Evolutionary conservation across 805 yeast genomes (phyloP).

Genomic region (Saturnispora galanensis): DNA sequence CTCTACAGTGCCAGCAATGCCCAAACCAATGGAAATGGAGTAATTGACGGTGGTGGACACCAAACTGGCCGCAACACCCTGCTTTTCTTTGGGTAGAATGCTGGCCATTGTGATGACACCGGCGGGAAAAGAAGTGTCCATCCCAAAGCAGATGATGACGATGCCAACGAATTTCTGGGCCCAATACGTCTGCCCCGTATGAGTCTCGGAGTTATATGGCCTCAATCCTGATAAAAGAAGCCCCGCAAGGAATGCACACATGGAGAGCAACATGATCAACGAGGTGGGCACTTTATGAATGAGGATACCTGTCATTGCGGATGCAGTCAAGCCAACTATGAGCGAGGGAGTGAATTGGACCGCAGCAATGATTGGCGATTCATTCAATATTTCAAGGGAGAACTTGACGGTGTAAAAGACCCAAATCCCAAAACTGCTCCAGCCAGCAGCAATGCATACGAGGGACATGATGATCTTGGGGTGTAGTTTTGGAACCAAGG

Average conservation of each 20-base stretch:
- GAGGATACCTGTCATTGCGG: conserved; percentile 39
- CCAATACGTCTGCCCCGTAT: conserved; percentile 42
- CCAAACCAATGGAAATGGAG: conserved; percentile 60
- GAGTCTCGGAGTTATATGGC: conserved; percentile 32
- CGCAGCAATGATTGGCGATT: conserved; percentile 37
- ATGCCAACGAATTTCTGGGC: conserved; percentile 45
- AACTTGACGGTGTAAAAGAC: conserved; percentile 52
- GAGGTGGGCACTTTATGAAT: conserved; percentile 41
- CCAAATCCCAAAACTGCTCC: conserved; percentile 76
- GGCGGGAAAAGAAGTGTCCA: conserved; percentile 74
- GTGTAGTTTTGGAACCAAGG: conserved; percentile 33
- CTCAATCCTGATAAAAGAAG: conserved; percentile 41
- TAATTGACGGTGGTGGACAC: conserved; percentile 64
- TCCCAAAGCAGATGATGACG: conserved; percentile 55
- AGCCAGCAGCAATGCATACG: conserved; percentile 46
- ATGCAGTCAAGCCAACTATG: conserved; percentile 47
- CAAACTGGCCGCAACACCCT: conserved; percentile 72
- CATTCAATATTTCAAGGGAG: conserved; percentile 38
- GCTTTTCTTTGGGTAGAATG: conserved; percentile 49
- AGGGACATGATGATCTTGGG: conserved; percentile 39
- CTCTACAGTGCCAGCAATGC: conserved; percentile 63
- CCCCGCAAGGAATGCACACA: conserved; percentile 47
- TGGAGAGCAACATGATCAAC: conserved; percentile 38
- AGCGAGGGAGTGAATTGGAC: conserved; percentile 37
- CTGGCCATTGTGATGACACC: conserved; percentile 55